Percentiles rank a stretch among this genome's conserved stretches.
Evolutionary conservation across 2,329 filamentous ascomycete species (phyloP).

Genomic region (Fusarium tupiense): DNA sequence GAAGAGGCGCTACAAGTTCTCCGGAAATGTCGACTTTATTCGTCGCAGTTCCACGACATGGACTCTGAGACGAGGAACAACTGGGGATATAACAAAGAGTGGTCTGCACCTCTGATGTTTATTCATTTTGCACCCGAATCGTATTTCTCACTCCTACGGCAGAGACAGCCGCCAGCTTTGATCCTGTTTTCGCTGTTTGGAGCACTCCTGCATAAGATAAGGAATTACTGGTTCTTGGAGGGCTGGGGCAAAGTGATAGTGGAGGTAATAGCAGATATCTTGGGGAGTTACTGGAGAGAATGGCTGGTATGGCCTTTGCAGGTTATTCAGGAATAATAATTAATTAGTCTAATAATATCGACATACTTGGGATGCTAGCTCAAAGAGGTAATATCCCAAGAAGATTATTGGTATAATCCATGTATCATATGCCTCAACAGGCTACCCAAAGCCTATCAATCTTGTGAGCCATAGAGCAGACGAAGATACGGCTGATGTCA

Average conservation of each 20-base stretch:
- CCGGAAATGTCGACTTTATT: not conserved
- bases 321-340: not conserved
- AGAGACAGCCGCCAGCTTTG: not conserved
- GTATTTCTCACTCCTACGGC: accelerated
- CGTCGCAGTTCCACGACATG: not conserved
- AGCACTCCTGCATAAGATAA: not conserved
- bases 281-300: not conserved
- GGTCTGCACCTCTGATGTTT: not conserved
- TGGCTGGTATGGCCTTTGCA: not conserved
- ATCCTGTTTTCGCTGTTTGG: not conserved
- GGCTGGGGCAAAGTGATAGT: not conserved
- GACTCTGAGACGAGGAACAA: not conserved
- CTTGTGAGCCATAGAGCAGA: no score
- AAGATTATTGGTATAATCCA: no score
- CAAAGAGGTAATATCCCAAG: no score
- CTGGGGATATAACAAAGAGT: not conserved
- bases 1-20: not conserved
- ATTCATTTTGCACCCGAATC: not conserved
- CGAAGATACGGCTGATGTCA: accelerated
- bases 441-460: no score
- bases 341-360: not conserved
- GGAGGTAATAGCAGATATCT: not conserved
- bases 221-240: not conserved
- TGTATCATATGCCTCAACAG: no score
- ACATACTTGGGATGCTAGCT: no score